Base-by-base conservation (phyloP, 2,329 filamentous ascomycete species). In the Fusarium sp. region DNA sequence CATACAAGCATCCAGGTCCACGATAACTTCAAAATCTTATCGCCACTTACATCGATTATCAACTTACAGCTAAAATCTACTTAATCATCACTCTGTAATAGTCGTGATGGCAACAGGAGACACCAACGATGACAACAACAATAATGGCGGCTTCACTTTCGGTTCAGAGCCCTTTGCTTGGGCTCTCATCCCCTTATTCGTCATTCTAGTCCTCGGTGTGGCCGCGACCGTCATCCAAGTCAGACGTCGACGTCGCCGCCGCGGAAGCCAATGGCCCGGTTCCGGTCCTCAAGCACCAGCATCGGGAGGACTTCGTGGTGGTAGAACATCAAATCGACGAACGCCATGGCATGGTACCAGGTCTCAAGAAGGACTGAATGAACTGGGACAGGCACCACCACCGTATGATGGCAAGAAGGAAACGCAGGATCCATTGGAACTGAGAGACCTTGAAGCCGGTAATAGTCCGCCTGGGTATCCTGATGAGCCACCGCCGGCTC, bases 361-460 rank as follows among this genome's bases (percentile, higher is more conserved):
- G 41, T 72, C 75, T 4, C 57, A 85, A 47, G 89, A 91, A 68
- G 89, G 89, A 0, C 77, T 91, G 59, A 85, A 91, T 74, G 89
- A 90, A 79, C 78, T 84, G 45, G 89, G 89, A 28, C 88, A 91
- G 76, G 87, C 89, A 12, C 89, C 89, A 51, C 89, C 89, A 49
- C 88, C 89, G 1, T 92, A 92, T 75, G 81, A 80, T 42, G 73
- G 74, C 9, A 79, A 79, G 71, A 76, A 78, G 67, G 66, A 75
- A 28, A 59, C 46, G 25, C 63, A 69, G 23, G 58, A 66, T 47
- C 50, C 69, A 10, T 58, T 62, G 40, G 75, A 77, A 63, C n/a
- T 72, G 46, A 71, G 68, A 23, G 75, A 78, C 42, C 43, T 77
- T 18, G 78, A 78, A 59, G 67, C 68, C 46, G 74, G 66, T 27